Percentiles rank a stretch among this genome's conserved stretches.
These are phyloP conservation scores for Arachis stenosperma DNA, from an alignment of 306 rosid species.

Conservation along the genomic window DNA sequence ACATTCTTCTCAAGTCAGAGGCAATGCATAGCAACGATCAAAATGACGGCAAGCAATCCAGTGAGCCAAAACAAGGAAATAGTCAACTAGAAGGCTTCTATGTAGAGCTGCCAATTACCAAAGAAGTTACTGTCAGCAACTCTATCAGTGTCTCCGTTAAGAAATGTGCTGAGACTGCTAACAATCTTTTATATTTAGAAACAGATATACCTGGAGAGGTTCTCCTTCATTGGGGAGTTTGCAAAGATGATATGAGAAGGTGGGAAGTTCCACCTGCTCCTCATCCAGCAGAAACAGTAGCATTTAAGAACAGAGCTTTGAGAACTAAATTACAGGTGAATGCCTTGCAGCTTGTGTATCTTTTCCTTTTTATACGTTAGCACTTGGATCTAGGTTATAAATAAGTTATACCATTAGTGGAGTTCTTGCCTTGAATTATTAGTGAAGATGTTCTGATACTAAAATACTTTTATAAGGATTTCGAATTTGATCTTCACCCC, in stretches of 20 bases:
- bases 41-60: constrained; percentile 46
- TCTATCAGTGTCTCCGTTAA: constrained; percentile 60
- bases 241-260: constrained; percentile 66
- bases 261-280: constrained; percentile 89
- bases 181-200: constrained; percentile 65
- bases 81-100: constrained; percentile 66
- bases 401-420: constrained; percentile 1
- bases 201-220: constrained; percentile 75
- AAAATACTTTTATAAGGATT: constrained; percentile 9
- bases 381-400: constrained; percentile 8
- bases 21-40: constrained; percentile 41
- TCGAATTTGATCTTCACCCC: constrained; percentile 5
- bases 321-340: constrained; percentile 79
- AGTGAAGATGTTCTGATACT: constrained; percentile 15
- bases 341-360: background rate
- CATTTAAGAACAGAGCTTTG: constrained; percentile 77
- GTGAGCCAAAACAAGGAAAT: constrained; percentile 46
- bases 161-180: constrained; percentile 68
- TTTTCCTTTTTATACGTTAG: background rate
- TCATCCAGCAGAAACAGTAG: constrained; percentile 70
- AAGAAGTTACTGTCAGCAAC: constrained; percentile 58
- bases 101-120: constrained; percentile 66
- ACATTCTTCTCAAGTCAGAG: constrained; percentile 54
- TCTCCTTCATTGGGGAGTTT: constrained; percentile 93
- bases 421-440: constrained; percentile 11